Evolutionary conservation across 495 filamentous ascomycete genomes (phyloP), one percentile per base, ranked within the genome.

Genomic region (Neurospora pannonica): DNA sequence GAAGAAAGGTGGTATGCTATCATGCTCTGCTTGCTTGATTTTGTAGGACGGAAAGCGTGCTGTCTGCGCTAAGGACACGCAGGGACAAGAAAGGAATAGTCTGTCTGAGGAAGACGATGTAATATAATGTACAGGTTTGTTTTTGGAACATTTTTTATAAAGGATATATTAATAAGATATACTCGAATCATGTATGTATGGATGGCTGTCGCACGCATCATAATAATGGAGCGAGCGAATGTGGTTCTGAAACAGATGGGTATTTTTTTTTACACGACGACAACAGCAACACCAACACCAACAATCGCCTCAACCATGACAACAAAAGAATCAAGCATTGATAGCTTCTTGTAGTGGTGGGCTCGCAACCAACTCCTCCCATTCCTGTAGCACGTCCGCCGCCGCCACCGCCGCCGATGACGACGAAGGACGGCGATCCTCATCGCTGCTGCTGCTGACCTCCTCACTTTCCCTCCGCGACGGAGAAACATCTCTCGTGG

Each of bases 341-440:
- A 86, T 82, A 71, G 79, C 76, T 67, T 36, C 7, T 72, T 85
- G 83, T 39, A 84, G 71, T 10, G 80, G 80, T 48, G 83, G 82
- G 71, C 83, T 84, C 36, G 79, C 77, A 2, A 85, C 72, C 24
- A 77, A 77, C 15, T 82, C 81, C 70, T 75, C 73, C 43, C 80
- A 78, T 11, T 82, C 75, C 21, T 75, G 24, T 19, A 67, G 54
- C 31, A 67, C 54, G 24, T 67, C 24, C 24, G 21, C n/a, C 17
- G 42, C 42, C 19, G 43, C 21, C 46, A 2, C 54, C 13, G 54
- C 54, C 17, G 54, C 54, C 2, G 28, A 67, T 13, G 54, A 67
- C 2, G 43, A 15, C 15, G 36, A n/a, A 40, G 54, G 37, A 36
- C 34, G 40, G 9, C 15, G 46, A 5, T 46, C 21, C 10, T 38